Conservation (phyloP, 192 early-diverging fungal genomes). For the Mortierella hygrophila region DNA sequence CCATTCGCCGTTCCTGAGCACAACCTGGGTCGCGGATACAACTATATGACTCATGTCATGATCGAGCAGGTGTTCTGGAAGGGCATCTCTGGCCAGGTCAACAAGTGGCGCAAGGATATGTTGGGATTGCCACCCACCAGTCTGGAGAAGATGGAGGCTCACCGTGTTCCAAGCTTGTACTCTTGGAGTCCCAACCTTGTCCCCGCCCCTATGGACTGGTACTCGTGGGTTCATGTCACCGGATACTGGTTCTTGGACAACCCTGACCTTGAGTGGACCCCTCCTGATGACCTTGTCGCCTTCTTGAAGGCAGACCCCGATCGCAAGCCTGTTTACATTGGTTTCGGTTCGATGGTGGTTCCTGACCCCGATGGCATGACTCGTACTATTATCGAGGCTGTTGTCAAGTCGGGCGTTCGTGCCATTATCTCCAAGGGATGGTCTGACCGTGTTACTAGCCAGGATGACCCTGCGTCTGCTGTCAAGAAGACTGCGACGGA, state of each 20-base stretch:
- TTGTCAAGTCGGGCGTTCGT: slow-evolving; percentile 70
- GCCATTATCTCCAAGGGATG: slow-evolving; percentile 83
- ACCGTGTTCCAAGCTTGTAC: slow-evolving; percentile 75
- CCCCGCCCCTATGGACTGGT: slow-evolving; percentile 74
- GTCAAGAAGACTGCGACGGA: slow-evolving; percentile 33
- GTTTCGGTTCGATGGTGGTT: slow-evolving; percentile 84
- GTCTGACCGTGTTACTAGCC: slow-evolving; percentile 65
- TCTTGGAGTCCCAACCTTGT: slow-evolving; percentile 71
- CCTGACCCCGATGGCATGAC: slow-evolving; percentile 76
- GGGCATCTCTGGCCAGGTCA: slow-evolving; percentile 68
- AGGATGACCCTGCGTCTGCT: slow-evolving; percentile 17
- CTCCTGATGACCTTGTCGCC: slow-evolving; percentile 61
- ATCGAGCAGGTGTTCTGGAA: slow-evolving; percentile 80
- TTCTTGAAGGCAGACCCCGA: slow-evolving; percentile 67
- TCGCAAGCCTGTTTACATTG: slow-evolving; percentile 75
- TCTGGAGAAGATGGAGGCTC: slow-evolving; percentile 63
- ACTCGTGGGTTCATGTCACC: slow-evolving; percentile 74
- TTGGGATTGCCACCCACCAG: slow-evolving; percentile 63
- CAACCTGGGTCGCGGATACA: slow-evolving; percentile 64
- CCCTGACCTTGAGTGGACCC: slow-evolving; percentile 70
- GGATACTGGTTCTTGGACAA: slow-evolving; percentile 85
- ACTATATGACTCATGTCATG: slow-evolving; percentile 76
- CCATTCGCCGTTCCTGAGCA: slow-evolving; percentile 72
- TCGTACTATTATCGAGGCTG: slow-evolving; percentile 71
- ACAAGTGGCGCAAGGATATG: slow-evolving; percentile 65